Evolutionary conservation across 306 rosid species (phyloP).

Genomic region (Coriaria nepalensis): DNA sequence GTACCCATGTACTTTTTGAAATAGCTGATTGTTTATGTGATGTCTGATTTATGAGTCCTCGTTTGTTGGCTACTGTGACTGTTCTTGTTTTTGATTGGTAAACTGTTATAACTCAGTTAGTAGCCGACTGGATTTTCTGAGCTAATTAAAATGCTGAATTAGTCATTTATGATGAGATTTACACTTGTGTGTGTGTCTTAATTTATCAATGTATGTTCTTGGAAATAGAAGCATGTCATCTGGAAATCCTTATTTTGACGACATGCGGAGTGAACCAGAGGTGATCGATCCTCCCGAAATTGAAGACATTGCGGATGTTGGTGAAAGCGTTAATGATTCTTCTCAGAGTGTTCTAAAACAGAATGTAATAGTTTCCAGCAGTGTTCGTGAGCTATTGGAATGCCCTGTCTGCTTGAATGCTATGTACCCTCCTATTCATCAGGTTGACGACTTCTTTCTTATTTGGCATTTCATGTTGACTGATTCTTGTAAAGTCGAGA

Average conservation of each 20-base stretch:
- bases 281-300: conserved; percentile 67
- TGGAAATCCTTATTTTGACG: conserved; percentile 55
- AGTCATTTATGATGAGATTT: neutral
- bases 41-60: too few species aligned
- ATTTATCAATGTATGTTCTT: neutral
- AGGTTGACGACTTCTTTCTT: conserved; percentile 30
- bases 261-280: conserved; percentile 51
- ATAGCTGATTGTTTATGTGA: too few species aligned
- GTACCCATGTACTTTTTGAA: too few species aligned
- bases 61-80: too few species aligned
- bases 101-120: too few species aligned
- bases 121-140: too few species aligned
- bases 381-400: conserved; percentile 87
- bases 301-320: conserved; percentile 47
- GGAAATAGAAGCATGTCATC: conserved; percentile 40
- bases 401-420: conserved; percentile 91
- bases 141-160: neutral
- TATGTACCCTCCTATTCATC: conserved; percentile 96
- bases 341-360: conserved; percentile 36
- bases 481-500: too few species aligned
- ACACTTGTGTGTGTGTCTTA: neutral
- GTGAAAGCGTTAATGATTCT: conserved; percentile 50
- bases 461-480: neutral
- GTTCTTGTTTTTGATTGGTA: neutral
- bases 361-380: conserved; percentile 52